Evolutionary conservation across 192 early-diverging fungal genomes (phyloP).

Genomic region (Glomus cerebriforme): DNA sequence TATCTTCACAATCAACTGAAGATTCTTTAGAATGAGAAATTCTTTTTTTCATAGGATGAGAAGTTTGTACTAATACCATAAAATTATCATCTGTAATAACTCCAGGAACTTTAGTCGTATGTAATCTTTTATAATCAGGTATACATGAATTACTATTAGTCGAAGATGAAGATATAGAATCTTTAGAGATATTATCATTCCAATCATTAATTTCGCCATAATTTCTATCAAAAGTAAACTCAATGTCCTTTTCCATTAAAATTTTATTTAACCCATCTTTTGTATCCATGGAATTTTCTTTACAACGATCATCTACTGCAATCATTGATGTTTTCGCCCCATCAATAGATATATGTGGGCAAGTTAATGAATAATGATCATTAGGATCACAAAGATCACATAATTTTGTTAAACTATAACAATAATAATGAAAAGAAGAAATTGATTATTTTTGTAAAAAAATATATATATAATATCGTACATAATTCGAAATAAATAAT

Average conservation of each 20-base stretch:
- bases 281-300: neutral
- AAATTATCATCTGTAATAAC: slow-evolving; percentile 16
- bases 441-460: neutral
- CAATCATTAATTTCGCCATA: neutral
- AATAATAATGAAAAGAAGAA: neutral
- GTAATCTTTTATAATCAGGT: neutral
- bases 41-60: neutral
- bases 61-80: slow-evolving; percentile 7
- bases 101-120: neutral
- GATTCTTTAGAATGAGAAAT: slow-evolving; percentile 1
- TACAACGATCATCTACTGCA: too few species aligned
- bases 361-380: neutral
- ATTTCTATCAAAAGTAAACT: neutral
- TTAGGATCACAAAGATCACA: neutral
- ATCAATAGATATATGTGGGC: neutral
- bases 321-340: too few species aligned
- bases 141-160: neutral
- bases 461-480: neutral
- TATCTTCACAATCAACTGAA: neutral
- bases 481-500: too few species aligned
- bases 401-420: neutral
- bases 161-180: neutral
- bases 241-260: neutral
- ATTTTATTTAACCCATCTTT: neutral
- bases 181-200: neutral